Conservation (phyloP, 805 yeast species). For the Saccharomycopsis capsularis region DNA sequence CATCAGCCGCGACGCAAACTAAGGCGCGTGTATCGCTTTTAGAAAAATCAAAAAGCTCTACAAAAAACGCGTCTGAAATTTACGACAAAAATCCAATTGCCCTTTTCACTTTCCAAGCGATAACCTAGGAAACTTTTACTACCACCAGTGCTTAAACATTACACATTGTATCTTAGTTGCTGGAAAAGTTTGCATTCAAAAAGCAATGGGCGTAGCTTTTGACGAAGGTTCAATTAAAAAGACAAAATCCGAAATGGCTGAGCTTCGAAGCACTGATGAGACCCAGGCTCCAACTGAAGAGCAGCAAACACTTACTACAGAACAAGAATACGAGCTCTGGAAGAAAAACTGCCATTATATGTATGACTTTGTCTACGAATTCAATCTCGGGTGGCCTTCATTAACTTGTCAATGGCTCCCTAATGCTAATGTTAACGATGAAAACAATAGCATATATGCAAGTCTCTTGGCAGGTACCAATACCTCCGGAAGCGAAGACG, state of each 20-base stretch:
- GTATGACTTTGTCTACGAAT: slow-evolving; percentile 79
- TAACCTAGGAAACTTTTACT: no score
- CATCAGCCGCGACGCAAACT: no score
- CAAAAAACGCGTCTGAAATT: no score
- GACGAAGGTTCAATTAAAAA: slow-evolving; percentile 9
- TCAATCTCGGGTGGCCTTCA: slow-evolving; percentile 78
- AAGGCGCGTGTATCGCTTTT: no score
- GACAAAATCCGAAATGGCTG: background rate
- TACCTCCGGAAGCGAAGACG: slow-evolving; percentile 60
- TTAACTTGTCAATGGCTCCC: slow-evolving; percentile 76
- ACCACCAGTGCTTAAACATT: no score
- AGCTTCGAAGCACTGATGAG: background rate
- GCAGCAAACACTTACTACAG: slow-evolving; percentile 28
- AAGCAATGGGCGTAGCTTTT: slow-evolving; percentile 11
- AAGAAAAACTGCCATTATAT: slow-evolving; percentile 70
- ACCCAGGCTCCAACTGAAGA: slow-evolving; percentile 12
- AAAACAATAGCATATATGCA: slow-evolving; percentile 36
- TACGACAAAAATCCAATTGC: no score
- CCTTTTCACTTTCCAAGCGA: no score
- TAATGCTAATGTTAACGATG: slow-evolving; percentile 25
- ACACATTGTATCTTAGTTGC: no score
- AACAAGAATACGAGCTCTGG: slow-evolving; percentile 70
- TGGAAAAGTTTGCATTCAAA: no score
- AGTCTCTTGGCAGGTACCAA: slow-evolving; percentile 63
- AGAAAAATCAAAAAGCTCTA: no score